These are phyloP conservation scores for Plasmodium berghei DNA, from an alignment of 169 alveolate genomes.

Conservation along the genomic window DNA sequence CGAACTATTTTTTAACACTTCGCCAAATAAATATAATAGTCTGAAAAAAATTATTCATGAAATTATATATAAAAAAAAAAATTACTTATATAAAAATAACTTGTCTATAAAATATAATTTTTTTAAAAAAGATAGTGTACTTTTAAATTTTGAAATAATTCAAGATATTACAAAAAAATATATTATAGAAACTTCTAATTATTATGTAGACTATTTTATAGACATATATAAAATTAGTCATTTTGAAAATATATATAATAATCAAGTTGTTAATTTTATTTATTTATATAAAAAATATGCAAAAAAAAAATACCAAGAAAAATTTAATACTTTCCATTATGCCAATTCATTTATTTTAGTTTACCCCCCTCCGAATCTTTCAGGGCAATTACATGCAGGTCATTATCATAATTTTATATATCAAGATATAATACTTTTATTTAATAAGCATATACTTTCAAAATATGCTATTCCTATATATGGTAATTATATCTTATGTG, in stretches of 20 bases:
- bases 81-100: not conserved
- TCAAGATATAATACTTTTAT: constrained; percentile 21
- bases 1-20: no score
- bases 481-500: constrained; percentile 2
- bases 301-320: constrained; percentile 19
- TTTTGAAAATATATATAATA: constrained; percentile 20
- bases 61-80: not conserved
- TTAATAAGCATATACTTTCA: constrained; percentile 21
- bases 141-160: constrained; percentile 6
- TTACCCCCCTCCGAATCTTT: constrained; percentile 60
- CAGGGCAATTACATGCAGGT: constrained; percentile 66
- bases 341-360: constrained; percentile 23
- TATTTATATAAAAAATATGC: constrained; percentile 6
- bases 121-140: constrained; percentile 6
- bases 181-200: not conserved
- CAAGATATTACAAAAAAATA: not conserved
- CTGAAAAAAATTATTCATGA: not conserved
- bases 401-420: constrained; percentile 41
- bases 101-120: not conserved
- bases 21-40: no score
- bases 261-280: not conserved
- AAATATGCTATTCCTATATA: constrained; percentile 13
- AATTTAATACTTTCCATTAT: constrained; percentile 11
- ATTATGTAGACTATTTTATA: not conserved
- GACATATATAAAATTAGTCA: constrained; percentile 11